These are phyloP conservation scores for Ogataea minuta DNA, from an alignment of 805 yeast genomes.

Conservation along the genomic window DNA sequence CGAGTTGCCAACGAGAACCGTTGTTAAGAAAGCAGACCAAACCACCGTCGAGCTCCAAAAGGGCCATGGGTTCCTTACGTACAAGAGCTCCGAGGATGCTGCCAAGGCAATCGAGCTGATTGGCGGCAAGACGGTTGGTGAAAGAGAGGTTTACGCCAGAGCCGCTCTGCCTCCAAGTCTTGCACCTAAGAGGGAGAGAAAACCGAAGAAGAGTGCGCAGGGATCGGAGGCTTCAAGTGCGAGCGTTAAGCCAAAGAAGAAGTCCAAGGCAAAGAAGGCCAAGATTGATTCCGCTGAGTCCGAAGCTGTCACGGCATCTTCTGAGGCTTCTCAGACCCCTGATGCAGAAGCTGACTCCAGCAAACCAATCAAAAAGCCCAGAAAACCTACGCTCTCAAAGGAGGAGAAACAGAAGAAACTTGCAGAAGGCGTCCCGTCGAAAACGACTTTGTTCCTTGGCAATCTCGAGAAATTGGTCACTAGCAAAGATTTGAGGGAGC, in stretches of 20 bases:
- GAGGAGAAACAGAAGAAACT: slow-evolving; percentile 33
- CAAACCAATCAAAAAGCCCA: slow-evolving; percentile 10
- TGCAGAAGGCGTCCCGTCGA: slow-evolving; percentile 52
- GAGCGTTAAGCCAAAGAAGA: slow-evolving; percentile 7
- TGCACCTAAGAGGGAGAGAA: slow-evolving; percentile 20
- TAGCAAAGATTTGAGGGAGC: slow-evolving; percentile 42
- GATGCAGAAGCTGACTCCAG: not conserved
- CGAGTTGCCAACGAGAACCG: slow-evolving; percentile 33
- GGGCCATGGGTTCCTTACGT: slow-evolving; percentile 52
- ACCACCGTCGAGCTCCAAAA: slow-evolving; percentile 27
- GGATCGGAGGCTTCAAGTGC: slow-evolving; percentile 9
- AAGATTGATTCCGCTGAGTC: slow-evolving; percentile 2
- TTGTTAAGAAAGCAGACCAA: slow-evolving; percentile 24
- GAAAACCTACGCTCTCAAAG: slow-evolving; percentile 22
- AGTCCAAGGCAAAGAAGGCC: slow-evolving; percentile 18
- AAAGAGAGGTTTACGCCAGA: slow-evolving; percentile 47
- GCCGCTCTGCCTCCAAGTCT: slow-evolving; percentile 42
- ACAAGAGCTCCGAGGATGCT: slow-evolving; percentile 60
- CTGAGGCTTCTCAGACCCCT: slow-evolving; percentile 14
- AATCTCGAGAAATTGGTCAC: slow-evolving; percentile 55
- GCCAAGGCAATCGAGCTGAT: slow-evolving; percentile 52
- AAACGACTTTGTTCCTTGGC: slow-evolving; percentile 58
- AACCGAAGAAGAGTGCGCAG: slow-evolving; percentile 28
- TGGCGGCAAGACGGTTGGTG: slow-evolving; percentile 31
- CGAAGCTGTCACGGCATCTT: not conserved